Base-by-base conservation (phyloP, 495 filamentous ascomycete species). In the Platismatia glauca region DNA sequence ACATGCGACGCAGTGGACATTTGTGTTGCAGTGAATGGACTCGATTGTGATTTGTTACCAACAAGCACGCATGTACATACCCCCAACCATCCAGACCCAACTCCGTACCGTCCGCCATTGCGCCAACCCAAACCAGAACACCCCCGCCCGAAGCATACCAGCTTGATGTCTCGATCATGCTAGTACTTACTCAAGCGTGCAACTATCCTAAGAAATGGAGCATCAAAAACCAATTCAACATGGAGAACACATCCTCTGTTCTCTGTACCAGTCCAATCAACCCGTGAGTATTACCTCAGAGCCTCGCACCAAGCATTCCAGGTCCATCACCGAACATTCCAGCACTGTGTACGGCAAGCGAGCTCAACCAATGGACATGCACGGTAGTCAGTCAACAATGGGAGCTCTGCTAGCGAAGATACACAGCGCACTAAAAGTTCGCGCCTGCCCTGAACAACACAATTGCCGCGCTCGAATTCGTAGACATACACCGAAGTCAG, bases 401-500 rank as follows among this genome's bases (percentile, higher is more conserved):
- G 34, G 31, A 58, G 34, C 55, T 58, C 55, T 38, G 34, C 55
- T 27, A 12, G 18, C 16, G 15, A 20, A 33, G 3, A 7, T 20
- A 33, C 50, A 53, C 27, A 4, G 29, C 15, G 15, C 20, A 33
- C 0, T 18, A 2, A 33, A 53, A 1, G 50, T 33, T 53, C 16
- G 13, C 27, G 3, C 16, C 27, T 31, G 5, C 50, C 33, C 11
- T 50, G 5, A 5, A 31, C 48, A 33, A 29, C 29, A n/a, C 50
- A 31, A 20, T n/a, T 33, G 5, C 20, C 11, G 18, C 35, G 62
- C 62, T 64, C 62, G 57, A 59, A 55, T 37, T 52, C n/a, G 44
- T 48, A 59, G 62, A 64, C 62, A 64, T 64, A 16, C 56, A 64
- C 62, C 62, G 57, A 35, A 64, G 62, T 64, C 62, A 64, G 62